phyloP scores from a whole-genome alignment of 306 rosid genomes.

The Pachyrhizus erosus region DNA sequence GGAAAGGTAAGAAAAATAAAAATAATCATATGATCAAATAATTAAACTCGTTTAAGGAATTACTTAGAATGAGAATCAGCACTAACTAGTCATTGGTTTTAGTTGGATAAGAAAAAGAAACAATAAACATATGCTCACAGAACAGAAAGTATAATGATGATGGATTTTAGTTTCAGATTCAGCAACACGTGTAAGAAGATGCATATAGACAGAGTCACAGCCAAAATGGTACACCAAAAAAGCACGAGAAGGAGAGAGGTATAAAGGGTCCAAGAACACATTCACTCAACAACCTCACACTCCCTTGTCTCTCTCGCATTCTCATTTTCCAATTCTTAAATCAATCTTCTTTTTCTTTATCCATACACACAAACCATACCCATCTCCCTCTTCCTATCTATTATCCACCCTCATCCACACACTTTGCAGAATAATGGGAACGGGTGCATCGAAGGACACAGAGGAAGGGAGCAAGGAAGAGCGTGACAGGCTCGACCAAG shows the following conservation, averaged over 20 bases:
- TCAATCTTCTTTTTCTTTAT: slow-evolving; percentile 7
- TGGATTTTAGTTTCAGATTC: neutral
- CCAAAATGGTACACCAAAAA: neutral
- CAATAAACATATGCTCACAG: too few relatives aligned
- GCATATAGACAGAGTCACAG: neutral
- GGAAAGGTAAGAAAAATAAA: too few relatives aligned
- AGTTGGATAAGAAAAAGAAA: neutral
- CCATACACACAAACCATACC: neutral
- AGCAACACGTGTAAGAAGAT: slow-evolving; percentile 10
- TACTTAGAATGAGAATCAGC: neutral
- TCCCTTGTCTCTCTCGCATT: neutral
- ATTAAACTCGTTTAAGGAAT: neutral
- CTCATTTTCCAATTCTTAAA: neutral
- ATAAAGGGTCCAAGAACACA: neutral
- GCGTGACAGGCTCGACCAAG: slow-evolving; percentile 62
- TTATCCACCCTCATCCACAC: slow-evolving; percentile 21
- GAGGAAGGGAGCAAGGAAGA: slow-evolving; percentile 61
- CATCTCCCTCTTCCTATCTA: neutral
- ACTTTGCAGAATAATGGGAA: slow-evolving; percentile 60
- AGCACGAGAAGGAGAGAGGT: neutral
- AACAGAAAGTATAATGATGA: too few relatives aligned
- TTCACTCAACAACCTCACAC: neutral
- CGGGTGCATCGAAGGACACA: slow-evolving; percentile 65
- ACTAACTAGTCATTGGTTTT: neutral
- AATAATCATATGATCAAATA: too few relatives aligned